phyloP scores from a whole-genome alignment of 1,284 basidiomycete species.

The Coniophora puteana region DNA sequence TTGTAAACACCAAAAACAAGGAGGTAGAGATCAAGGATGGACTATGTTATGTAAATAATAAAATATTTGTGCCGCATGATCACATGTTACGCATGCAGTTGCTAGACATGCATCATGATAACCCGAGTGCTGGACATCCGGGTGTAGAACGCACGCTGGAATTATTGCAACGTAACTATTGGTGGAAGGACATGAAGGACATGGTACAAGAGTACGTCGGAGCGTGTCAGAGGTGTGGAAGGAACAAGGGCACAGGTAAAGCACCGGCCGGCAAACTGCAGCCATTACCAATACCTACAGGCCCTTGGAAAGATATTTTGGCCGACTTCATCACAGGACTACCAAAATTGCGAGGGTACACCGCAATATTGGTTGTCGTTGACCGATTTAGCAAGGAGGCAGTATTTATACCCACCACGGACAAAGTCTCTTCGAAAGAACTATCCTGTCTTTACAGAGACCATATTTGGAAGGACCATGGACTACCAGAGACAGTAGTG shows the following conservation, averaged over 20 bases:
- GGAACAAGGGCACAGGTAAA: not conserved
- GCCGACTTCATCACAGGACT: too few relatives aligned
- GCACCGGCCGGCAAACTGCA: not conserved
- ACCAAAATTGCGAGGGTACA: too few relatives aligned
- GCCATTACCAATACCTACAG: too few relatives aligned
- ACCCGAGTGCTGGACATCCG: not conserved
- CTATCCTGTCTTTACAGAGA: not conserved
- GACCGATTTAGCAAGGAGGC: slow-evolving; percentile 31
- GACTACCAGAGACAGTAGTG: not conserved
- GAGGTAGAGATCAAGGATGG: too few relatives aligned
- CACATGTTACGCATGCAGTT: too few relatives aligned
- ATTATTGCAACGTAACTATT: not conserved
- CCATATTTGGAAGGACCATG: slow-evolving; percentile 1
- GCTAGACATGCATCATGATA: too few relatives aligned
- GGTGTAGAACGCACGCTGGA: not conserved
- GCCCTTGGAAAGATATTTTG: too few relatives aligned
- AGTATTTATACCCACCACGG: slow-evolving; percentile 3
- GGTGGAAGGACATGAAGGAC: not conserved
- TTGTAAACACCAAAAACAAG: too few relatives aligned
- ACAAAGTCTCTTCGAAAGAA: too few relatives aligned
- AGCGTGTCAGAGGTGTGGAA: not conserved
- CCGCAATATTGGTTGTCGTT: slow-evolving; percentile 33
- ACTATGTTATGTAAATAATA: too few relatives aligned
- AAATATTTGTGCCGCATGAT: too few relatives aligned
- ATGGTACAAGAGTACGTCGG: not conserved